Evolutionary conservation across 2,329 filamentous ascomycete species (phyloP).

Genomic region (Beauveria sp.): DNA sequence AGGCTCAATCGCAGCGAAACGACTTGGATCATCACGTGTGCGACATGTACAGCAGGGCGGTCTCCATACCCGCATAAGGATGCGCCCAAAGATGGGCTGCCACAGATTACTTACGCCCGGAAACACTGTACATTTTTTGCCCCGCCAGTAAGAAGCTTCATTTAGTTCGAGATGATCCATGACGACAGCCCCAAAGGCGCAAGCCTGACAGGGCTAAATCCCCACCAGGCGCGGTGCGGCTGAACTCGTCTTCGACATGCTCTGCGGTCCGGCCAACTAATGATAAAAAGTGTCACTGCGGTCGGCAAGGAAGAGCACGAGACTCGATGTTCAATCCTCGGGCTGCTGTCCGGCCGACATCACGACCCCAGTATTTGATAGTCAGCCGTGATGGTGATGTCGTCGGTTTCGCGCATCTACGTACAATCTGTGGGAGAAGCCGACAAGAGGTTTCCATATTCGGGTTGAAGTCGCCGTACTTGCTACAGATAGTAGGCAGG

Average conservation of each 20-base stretch:
- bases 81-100: neutral
- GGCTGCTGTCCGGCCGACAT: neutral
- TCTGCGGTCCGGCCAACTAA: neutral
- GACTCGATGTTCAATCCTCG: too few species aligned
- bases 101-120: neutral
- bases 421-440: neutral
- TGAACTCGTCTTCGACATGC: neutral
- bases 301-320: neutral
- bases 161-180: neutral
- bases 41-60: neutral
- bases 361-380: too few species aligned
- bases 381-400: neutral
- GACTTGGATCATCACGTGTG: neutral
- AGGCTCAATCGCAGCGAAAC: neutral
- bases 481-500: neutral
- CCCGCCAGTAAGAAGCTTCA: neutral
- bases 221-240: slow-evolving; percentile 3
- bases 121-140: neutral
- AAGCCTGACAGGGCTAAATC: neutral
- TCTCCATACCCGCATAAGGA: neutral
- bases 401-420: neutral
- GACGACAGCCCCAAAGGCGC: neutral
- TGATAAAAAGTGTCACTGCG: neutral
- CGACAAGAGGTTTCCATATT: too few species aligned
- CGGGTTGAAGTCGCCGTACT: too few species aligned